These are phyloP conservation scores for Beauveria sp. DNA, from an alignment of 2,329 filamentous ascomycete species.

Conservation along the genomic window DNA sequence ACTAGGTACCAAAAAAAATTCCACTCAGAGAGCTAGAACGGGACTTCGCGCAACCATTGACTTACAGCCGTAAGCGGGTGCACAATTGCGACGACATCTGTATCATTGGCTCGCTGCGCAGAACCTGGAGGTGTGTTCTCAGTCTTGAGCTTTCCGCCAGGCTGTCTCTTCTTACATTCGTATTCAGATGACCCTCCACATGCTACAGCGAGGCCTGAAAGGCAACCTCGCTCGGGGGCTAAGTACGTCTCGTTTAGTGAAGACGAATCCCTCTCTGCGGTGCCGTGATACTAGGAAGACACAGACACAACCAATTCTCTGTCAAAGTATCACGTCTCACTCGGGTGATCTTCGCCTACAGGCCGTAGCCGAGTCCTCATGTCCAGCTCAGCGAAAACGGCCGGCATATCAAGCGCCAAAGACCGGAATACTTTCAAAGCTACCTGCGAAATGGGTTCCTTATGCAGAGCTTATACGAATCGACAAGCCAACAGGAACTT, in stretches of 20 bases:
- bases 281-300: not conserved
- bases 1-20: not conserved
- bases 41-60: not conserved
- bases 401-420: constrained; percentile 59
- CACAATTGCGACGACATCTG: not conserved
- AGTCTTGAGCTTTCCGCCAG: not conserved
- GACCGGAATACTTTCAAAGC: constrained; percentile 59
- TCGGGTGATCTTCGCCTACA: constrained; percentile 10
- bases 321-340: not conserved
- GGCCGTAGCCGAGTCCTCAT: not conserved
- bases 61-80: not conserved
- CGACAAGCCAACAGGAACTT: constrained; percentile 73
- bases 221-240: not conserved
- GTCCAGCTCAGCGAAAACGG: not conserved
- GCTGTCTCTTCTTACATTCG: not conserved
- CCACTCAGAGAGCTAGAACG: not conserved
- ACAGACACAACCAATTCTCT: not conserved
- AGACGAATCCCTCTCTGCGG: not conserved
- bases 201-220: not conserved
- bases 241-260: not conserved
- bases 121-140: not conserved
- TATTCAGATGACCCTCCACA: not conserved
- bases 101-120: not conserved
- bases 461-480: constrained; percentile 61
- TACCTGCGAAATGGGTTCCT: constrained; percentile 56